Evolutionary conservation across 2,329 filamentous ascomycete genomes (phyloP).

Genomic region (Alternaria solani): DNA sequence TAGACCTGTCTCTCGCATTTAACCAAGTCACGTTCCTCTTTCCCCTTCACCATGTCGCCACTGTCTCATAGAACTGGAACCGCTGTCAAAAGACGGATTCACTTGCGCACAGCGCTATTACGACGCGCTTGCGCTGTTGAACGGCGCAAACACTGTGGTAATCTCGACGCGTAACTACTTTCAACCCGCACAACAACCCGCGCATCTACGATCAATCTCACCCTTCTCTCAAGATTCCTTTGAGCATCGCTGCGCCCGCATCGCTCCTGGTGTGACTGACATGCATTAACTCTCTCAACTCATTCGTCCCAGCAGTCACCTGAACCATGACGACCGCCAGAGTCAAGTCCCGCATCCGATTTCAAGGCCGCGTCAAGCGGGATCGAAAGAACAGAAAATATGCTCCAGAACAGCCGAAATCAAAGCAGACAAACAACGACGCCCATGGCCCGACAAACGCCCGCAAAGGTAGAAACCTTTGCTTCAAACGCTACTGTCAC

Average conservation of each 20-base stretch:
- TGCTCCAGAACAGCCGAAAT: neutral
- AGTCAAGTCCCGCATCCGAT: slow-evolving; percentile 4
- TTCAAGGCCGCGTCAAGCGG: neutral
- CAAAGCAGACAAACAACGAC: neutral
- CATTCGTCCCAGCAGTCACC: neutral
- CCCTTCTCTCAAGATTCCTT: neutral
- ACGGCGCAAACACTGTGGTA: neutral
- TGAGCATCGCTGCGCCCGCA: neutral
- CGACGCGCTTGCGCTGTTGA: neutral
- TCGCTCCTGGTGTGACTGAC: neutral
- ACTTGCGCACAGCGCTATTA: neutral
- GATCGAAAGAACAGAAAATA: neutral
- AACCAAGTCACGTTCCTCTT: neutral
- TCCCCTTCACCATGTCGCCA: slow-evolving; percentile 4
- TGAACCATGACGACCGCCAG: slow-evolving; percentile 1
- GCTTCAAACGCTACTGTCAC: neutral
- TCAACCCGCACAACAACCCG: neutral
- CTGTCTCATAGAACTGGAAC: neutral
- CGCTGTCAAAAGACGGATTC: neutral
- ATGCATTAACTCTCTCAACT: neutral
- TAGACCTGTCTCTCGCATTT: neutral
- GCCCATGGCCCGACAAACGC: neutral
- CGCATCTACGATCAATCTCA: neutral
- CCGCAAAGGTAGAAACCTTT: neutral
- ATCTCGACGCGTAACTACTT: neutral